Evolutionary conservation across 1,284 basidiomycete species (phyloP).

Genomic region (Leccinum solheimii): DNA sequence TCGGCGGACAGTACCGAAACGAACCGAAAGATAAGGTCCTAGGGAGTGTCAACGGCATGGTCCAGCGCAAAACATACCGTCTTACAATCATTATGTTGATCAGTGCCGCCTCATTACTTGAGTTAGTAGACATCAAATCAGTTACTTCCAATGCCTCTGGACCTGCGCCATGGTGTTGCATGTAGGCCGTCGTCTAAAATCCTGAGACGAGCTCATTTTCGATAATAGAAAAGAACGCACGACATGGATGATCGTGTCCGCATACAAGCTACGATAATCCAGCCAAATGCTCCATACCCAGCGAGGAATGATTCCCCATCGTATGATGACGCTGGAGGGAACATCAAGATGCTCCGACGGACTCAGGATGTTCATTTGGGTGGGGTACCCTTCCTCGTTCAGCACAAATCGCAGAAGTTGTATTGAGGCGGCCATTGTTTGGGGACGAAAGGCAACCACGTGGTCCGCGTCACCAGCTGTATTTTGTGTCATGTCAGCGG

Average conservation of each 20-base stretch:
- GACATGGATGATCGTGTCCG: constrained; percentile 49
- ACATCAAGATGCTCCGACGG: constrained; percentile 40
- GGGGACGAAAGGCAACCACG: constrained; percentile 42
- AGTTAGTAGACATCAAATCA: background rate
- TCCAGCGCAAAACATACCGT: background rate
- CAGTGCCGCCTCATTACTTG: constrained; percentile 9
- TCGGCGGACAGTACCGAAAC: constrained; percentile 19
- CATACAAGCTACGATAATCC: constrained; percentile 49
- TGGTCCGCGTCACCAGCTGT: background rate
- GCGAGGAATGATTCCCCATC: constrained; percentile 52
- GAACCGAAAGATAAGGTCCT: constrained; percentile 30
- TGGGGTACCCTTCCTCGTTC: constrained; percentile 19
- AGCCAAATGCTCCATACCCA: constrained; percentile 69
- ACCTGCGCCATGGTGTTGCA: constrained; percentile 35
- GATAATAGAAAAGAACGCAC: constrained; percentile 39
- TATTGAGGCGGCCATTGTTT: constrained; percentile 46
- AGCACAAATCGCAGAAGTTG: constrained; percentile 47
- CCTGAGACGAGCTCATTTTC: constrained; percentile 7
- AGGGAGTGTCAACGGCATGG: constrained; percentile 13
- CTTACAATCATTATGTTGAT: constrained; percentile 30
- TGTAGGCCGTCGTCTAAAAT: constrained; percentile 52
- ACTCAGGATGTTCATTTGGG: constrained; percentile 17
- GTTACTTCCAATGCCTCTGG: constrained; percentile 1
- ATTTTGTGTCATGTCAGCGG: constrained; percentile 17
- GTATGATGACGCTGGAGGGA: constrained; percentile 49